phyloP scores from a whole-genome alignment of 345 rosid species.

The Adansonia digitata region DNA sequence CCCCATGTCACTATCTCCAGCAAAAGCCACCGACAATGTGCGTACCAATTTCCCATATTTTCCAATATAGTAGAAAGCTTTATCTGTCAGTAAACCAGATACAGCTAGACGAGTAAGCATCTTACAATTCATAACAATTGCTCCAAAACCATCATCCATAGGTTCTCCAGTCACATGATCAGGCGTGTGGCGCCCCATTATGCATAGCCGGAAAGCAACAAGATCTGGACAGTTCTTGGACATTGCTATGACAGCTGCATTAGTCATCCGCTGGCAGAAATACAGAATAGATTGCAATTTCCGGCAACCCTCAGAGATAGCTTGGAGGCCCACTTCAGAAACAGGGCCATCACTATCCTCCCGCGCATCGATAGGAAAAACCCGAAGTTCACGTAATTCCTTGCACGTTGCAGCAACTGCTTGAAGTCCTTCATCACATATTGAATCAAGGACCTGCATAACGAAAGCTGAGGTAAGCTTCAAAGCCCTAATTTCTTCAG shows the following conservation, averaged over 20 bases:
- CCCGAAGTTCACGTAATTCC: constrained; percentile 77
- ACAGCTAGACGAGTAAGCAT: constrained; percentile 77
- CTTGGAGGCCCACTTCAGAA: constrained; percentile 73
- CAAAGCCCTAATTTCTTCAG: constrained; percentile 7
- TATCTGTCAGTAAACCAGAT: constrained; percentile 77
- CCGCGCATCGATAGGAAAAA: constrained; percentile 63
- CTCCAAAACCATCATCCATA: constrained; percentile 93
- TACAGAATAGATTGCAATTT: constrained; percentile 71
- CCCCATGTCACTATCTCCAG: constrained; percentile 77
- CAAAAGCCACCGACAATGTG: constrained; percentile 83
- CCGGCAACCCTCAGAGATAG: constrained; percentile 75
- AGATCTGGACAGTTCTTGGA: constrained; percentile 77
- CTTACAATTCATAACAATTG: constrained; percentile 84
- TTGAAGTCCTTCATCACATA: constrained; percentile 81
- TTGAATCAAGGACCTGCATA: constrained; percentile 78
- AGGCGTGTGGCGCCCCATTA: constrained; percentile 72
- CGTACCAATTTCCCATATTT: constrained; percentile 60
- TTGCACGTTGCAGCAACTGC: constrained; percentile 78
- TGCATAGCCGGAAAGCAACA: constrained; percentile 73
- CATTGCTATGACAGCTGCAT: constrained; percentile 79
- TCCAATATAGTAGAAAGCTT: constrained; percentile 71
- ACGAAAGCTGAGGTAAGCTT: constrained; percentile 19
- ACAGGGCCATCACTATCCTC: constrained; percentile 74
- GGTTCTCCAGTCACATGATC: constrained; percentile 68
- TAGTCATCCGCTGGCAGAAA: constrained; percentile 85